phyloP scores from a whole-genome alignment of 2,329 filamentous ascomycete species.

The Biscogniauxia sp. region DNA sequence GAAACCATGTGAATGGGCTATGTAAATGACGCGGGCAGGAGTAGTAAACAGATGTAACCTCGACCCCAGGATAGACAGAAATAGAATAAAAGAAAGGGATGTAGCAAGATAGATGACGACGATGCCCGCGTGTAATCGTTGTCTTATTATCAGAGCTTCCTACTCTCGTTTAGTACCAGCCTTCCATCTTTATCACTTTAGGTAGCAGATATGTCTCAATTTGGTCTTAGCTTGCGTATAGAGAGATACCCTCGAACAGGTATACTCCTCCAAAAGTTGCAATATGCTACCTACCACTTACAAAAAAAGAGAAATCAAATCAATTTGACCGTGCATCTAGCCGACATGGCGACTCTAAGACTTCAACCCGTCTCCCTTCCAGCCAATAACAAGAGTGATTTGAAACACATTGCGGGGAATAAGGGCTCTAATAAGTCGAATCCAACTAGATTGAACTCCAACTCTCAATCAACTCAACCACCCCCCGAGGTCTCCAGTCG shows the following conservation, averaged over 20 bases:
- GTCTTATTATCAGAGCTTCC: neutral
- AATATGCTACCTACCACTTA: too few species aligned
- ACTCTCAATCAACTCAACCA: too few species aligned
- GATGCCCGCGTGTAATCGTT: neutral
- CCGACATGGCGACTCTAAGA: neutral
- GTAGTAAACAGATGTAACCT: too few species aligned
- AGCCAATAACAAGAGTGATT: slow-evolving; percentile 12
- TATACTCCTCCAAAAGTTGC: too few species aligned
- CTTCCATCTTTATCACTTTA: too few species aligned
- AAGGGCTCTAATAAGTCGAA: slow-evolving; percentile 14
- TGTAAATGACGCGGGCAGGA: too few species aligned
- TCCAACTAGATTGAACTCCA: neutral
- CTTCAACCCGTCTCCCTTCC: neutral
- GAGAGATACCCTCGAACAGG: too few species aligned
- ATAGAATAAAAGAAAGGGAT: neutral
- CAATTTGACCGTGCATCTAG: too few species aligned
- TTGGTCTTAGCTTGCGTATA: too few species aligned
- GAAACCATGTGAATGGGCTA: too few species aligned
- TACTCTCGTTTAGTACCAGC: slow-evolving; percentile 5
- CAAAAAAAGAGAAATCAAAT: too few species aligned
- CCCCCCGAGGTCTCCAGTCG: neutral
- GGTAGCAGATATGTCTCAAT: too few species aligned
- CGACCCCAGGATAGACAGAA: neutral
- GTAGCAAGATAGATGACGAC: neutral
- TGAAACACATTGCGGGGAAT: slow-evolving; percentile 17